Percentiles rank a stretch among this genome's conserved stretches.
phyloP scores from a whole-genome alignment of 148 eudicot genomes.

The Rheum nobile region DNA sequence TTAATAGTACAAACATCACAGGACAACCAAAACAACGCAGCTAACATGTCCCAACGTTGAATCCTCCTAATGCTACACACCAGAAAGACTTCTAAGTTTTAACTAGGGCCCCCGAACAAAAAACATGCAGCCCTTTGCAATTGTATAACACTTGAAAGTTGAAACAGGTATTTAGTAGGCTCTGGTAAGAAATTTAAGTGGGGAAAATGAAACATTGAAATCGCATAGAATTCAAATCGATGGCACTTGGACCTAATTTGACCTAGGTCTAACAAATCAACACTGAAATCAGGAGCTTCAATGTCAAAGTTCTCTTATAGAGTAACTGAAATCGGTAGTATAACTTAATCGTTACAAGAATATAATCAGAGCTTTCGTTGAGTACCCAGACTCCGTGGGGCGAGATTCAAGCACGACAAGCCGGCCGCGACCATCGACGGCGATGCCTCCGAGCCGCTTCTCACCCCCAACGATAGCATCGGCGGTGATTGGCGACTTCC shows the following conservation, averaged over 20 bases:
- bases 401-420: slow-evolving; percentile 82
- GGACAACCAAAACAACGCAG: no score
- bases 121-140: background rate
- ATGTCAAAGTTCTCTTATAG: background rate
- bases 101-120: background rate
- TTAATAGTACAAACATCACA: background rate
- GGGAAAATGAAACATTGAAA: background rate
- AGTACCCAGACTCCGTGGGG: slow-evolving; percentile 76
- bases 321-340: background rate
- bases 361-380: background rate
- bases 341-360: background rate
- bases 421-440: slow-evolving; percentile 56
- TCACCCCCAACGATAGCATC: slow-evolving; percentile 62
- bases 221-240: background rate
- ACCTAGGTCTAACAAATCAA: background rate
- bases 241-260: background rate
- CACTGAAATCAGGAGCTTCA: background rate
- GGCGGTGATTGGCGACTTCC: slow-evolving; percentile 90
- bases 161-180: no score
- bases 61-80: background rate
- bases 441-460: slow-evolving; percentile 65
- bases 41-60: background rate
- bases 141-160: background rate
- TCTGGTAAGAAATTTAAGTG: background rate
- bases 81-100: background rate